phyloP scores from a whole-genome alignment of 129 eudicot genomes.

The Flaveria sonorensis region DNA sequence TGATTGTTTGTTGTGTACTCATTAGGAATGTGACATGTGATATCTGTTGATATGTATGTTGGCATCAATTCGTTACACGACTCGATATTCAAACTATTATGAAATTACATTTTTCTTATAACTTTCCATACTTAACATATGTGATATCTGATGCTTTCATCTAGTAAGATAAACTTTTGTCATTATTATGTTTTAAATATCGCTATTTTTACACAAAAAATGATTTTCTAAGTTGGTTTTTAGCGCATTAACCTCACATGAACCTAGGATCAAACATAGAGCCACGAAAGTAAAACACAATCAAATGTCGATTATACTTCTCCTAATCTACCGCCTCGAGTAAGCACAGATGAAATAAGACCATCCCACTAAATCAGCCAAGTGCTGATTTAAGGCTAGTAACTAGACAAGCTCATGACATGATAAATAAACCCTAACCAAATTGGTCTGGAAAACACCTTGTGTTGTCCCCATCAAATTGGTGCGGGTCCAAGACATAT shows the following conservation, averaged over 20 bases:
- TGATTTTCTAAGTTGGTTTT: not conserved
- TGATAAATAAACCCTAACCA: not conserved
- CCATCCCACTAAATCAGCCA: not conserved
- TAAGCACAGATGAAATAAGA: too few species aligned
- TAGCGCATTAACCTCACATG: not conserved
- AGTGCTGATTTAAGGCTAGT: not conserved
- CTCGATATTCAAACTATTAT: not conserved
- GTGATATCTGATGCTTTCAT: too few species aligned
- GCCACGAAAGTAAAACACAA: not conserved
- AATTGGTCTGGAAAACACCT: too few species aligned
- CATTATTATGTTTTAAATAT: too few species aligned
- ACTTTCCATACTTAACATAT: too few species aligned
- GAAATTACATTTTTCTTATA: too few species aligned
- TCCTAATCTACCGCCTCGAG: too few species aligned
- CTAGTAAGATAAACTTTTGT: not conserved
- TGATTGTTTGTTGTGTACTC: not conserved
- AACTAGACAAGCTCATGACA: not conserved
- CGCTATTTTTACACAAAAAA: not conserved
- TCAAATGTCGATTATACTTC: too few species aligned
- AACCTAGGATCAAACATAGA: not conserved
- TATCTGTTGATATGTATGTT: not conserved
- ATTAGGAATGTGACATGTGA: not conserved
- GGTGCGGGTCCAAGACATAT: too few species aligned
- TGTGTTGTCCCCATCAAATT: too few species aligned
- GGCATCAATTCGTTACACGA: not conserved